Base-by-base conservation (phyloP, 164 flowering plant genomes). In the Dillenia suffruticosa region DNA sequence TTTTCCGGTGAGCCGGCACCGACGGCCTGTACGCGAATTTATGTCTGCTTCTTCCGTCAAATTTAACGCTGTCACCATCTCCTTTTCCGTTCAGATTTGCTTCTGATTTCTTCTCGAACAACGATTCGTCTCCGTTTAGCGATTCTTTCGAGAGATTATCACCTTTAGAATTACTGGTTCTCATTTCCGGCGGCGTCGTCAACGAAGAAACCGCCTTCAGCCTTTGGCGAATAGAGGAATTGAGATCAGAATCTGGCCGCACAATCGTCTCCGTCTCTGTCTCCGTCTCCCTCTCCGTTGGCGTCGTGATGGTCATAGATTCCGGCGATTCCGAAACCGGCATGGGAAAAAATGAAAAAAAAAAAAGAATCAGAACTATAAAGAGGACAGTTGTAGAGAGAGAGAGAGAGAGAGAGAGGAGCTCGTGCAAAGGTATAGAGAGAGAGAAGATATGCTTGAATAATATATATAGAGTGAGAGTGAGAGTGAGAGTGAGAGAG, bases 1-100 rank as follows among this genome's bases (percentile, higher is more conserved):
- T 71, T 49, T 72, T 75, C 52, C 89, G 73, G 65, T 94, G 97
- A 74, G 93, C 95, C 8, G 97, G 96, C 61, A 74, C 70, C 4
- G 91, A 79, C 10, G 96, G 81, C 59, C 97, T 76, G 68, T 75
- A 85, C 49, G 76, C 62, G 47, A 61, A 84, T 50, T 70, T 83
- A 49, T 12, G 44, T 60, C 26, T 57, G 40, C 0, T 57, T 67
- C 17, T n/a, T 46, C 22, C 48, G 53, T 32, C 40, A 32, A 32
- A 5, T 32, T 32, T 32, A 32, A 32, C 7, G 40, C 40, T 32
- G 40, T 5, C 40, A 65, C 43, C 71, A 10, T 17, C 71, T 10
- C 26, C 57, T 9, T 54, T 47, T 51, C 68, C 57, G 13, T 51
- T 58, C 58, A n/a, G 63, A 46, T 60, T 66, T 5, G 9, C 22